Conservation (phyloP, 805 yeast species). For the Tetrapisispora iriomotensis region DNA sequence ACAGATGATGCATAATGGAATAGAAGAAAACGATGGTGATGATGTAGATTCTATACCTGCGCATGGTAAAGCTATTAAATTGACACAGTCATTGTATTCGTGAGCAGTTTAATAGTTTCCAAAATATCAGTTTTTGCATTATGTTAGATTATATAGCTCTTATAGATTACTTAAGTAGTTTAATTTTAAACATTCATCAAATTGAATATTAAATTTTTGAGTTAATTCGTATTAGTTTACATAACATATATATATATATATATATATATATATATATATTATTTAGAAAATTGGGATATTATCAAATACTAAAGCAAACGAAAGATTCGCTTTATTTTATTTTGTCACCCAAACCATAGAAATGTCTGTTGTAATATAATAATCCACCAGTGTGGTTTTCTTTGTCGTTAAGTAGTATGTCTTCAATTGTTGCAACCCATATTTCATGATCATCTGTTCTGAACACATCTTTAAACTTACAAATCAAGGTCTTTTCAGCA, state of each 20-base stretch:
- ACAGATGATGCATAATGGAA: constrained; percentile 24
- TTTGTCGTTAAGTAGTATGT: constrained; percentile 32
- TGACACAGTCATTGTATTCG: constrained; percentile 25
- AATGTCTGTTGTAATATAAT: constrained; percentile 52
- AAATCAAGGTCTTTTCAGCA: constrained; percentile 53
- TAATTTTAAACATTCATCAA: background rate
- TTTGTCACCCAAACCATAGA: constrained; percentile 40
- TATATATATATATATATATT: background rate
- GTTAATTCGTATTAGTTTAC: too few species aligned
- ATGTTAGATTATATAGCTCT: too few species aligned
- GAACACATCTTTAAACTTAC: constrained; percentile 44
- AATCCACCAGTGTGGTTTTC: constrained; percentile 47
- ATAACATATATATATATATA: too few species aligned
- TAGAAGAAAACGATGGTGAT: constrained; percentile 19
- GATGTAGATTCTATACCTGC: constrained; percentile 1
- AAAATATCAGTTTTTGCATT: too few species aligned
- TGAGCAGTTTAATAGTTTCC: too few species aligned
- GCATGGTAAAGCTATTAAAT: constrained; percentile 15
- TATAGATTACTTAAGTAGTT: too few species aligned
- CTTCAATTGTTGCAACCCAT: constrained; percentile 73
- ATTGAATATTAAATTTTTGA: too few species aligned
- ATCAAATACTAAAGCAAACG: too few species aligned
- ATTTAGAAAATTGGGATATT: background rate
- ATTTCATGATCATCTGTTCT: constrained; percentile 78
- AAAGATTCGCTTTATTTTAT: too few species aligned